Evolutionary conservation across 2,329 filamentous ascomycete genomes (phyloP).

Genomic region (Trichoderma sp.): DNA sequence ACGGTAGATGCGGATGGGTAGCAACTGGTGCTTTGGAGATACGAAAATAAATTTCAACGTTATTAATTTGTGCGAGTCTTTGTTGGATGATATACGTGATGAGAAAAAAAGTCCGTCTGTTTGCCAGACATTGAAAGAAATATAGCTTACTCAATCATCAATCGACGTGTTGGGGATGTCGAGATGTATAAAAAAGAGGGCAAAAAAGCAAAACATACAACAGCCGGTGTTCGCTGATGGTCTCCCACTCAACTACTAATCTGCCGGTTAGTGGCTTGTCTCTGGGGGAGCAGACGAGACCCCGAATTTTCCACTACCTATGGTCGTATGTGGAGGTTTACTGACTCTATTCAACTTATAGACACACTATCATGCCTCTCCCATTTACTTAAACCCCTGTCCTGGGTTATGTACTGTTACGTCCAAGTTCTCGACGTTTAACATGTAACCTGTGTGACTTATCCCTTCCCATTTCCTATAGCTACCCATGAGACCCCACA

Average conservation of each 20-base stretch:
- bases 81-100: not conserved
- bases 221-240: not conserved
- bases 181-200: no score
- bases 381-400: no score
- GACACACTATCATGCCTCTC: no score
- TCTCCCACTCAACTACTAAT: not conserved
- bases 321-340: no score
- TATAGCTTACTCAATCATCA: no score
- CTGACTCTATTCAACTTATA: no score
- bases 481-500: not conserved
- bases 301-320: no score
- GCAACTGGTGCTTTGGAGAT: not conserved
- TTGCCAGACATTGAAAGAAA: not conserved
- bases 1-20: not conserved
- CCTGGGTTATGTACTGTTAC: no score
- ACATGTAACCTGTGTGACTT: not conserved
- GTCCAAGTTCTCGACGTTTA: not conserved
- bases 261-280: not conserved
- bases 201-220: not conserved
- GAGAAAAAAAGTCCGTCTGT: not conserved
- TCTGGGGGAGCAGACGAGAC: no score
- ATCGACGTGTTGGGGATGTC: not conserved
- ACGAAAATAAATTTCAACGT: not conserved
- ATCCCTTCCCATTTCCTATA: not conserved
- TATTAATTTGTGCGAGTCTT: not conserved